Conservation (phyloP, 768 basidiomycete genomes). For the Botryobasidium botryosum region DNA sequence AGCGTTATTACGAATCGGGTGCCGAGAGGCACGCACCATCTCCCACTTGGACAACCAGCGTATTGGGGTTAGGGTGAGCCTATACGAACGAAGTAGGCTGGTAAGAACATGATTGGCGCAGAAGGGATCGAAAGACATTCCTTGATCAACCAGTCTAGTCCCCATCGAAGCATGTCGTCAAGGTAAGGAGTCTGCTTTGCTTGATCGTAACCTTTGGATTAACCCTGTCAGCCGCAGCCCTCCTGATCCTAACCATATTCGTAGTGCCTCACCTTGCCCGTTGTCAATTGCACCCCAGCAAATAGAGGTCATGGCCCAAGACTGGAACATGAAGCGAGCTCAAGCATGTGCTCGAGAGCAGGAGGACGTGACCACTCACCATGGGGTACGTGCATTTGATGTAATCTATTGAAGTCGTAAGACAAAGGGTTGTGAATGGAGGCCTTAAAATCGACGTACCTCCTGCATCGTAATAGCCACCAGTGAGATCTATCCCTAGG, state of each 20-base stretch:
- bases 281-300: constrained; percentile 84
- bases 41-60: constrained; percentile 64
- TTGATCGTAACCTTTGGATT: constrained; percentile 48
- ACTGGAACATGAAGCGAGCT: constrained; percentile 24
- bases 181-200: constrained; percentile 82
- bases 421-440: too few relatives aligned
- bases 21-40: constrained; percentile 27
- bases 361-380: constrained; percentile 25
- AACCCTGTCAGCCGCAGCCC: neutral
- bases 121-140: constrained; percentile 23
- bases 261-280: constrained; percentile 40
- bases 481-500: too few relatives aligned
- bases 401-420: constrained; percentile 40
- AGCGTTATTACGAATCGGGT: constrained; percentile 5
- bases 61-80: constrained; percentile 63
- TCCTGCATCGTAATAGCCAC: constrained; percentile 90
- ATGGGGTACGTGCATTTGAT: constrained; percentile 79
- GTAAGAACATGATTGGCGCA: neutral
- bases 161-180: constrained; percentile 83
- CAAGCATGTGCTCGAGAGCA: constrained; percentile 2
- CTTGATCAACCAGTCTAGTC: constrained; percentile 83
- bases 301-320: constrained; percentile 67
- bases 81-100: constrained; percentile 18
- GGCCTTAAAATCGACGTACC: too few relatives aligned
- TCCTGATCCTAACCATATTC: neutral